Percentiles rank a stretch among this genome's conserved stretches.
Evolutionary conservation across 1,284 basidiomycete species (phyloP).

Genomic region (Melampsora larici-populina): DNA sequence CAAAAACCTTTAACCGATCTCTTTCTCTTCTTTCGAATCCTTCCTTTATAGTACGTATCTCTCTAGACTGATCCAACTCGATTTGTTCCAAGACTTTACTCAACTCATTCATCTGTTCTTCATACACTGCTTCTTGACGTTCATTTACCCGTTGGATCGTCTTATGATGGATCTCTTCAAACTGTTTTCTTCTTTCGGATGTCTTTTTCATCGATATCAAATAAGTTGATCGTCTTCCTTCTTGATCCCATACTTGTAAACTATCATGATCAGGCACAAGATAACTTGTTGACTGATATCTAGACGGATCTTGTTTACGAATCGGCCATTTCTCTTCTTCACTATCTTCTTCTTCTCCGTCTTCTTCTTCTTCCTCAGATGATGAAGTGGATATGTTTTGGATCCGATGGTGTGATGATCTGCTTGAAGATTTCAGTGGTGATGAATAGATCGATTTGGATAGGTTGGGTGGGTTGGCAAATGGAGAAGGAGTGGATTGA

Average conservation of each 20-base stretch:
- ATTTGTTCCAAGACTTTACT: constrained; percentile 26
- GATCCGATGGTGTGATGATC: constrained; percentile 12
- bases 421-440: constrained; percentile 9
- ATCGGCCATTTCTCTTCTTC: constrained; percentile 42
- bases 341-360: constrained; percentile 14
- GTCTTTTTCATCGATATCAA: constrained; percentile 27
- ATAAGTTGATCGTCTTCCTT: constrained; percentile 29
- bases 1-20: constrained; percentile 11
- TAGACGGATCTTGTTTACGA: constrained; percentile 1
- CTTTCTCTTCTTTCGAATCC: constrained; percentile 34
- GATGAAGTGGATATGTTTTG: constrained; percentile 6
- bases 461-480: constrained; percentile 5
- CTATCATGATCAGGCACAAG: constrained; percentile 34
- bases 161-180: constrained; percentile 28
- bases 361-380: constrained; percentile 20
- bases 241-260: constrained; percentile 26
- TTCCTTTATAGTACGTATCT: constrained; percentile 13
- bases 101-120: constrained; percentile 37
- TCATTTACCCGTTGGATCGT: constrained; percentile 21
- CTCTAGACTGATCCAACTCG: constrained; percentile 21
- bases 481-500: constrained; percentile 33
- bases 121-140: constrained; percentile 5
- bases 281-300: constrained; percentile 9
- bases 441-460: constrained; percentile 15
- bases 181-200: constrained; percentile 17